Percentiles rank a stretch among this genome's conserved stretches.
phyloP scores from a whole-genome alignment of 345 rosid species.

The Kernera saxatilis region DNA sequence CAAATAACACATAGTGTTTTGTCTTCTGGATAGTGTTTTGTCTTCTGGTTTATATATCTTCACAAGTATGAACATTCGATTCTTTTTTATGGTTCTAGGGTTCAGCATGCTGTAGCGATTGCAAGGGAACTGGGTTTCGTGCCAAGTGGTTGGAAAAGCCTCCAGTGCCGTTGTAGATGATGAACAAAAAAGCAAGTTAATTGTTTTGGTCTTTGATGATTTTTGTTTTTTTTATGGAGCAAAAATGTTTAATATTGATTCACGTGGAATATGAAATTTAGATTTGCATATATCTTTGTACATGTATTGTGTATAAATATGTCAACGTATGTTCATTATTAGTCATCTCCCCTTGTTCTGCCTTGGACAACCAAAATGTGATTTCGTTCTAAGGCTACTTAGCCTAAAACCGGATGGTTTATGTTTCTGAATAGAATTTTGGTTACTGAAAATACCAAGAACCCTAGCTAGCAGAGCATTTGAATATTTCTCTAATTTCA shows the following conservation, averaged over 20 bases:
- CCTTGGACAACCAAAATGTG: background rate
- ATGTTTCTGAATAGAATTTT: no score
- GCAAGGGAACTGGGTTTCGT: slow-evolving; percentile 96
- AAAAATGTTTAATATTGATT: slow-evolving; percentile 1
- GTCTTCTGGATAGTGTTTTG: no score
- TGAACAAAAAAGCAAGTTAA: slow-evolving; percentile 7
- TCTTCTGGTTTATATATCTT: background rate
- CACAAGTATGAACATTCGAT: background rate
- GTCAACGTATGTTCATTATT: slow-evolving; percentile 5
- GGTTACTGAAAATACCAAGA: no score
- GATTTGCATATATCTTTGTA: background rate
- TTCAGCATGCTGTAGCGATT: slow-evolving; percentile 54
- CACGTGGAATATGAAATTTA: background rate
- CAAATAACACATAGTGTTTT: no score
- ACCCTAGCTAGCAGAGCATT: no score
- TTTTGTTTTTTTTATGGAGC: background rate
- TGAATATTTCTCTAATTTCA: no score
- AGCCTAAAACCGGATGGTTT: background rate
- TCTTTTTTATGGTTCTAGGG: slow-evolving; percentile 44
- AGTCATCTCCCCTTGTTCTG: background rate
- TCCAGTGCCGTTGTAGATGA: slow-evolving; percentile 42
- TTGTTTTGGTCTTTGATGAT: slow-evolving; percentile 5
- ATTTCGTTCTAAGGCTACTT: background rate
- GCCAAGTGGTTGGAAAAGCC: slow-evolving; percentile 92
- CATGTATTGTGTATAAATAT: background rate